Base-by-base conservation (phyloP, 345 rosid species). In the Capsella bursapastoris region DNA sequence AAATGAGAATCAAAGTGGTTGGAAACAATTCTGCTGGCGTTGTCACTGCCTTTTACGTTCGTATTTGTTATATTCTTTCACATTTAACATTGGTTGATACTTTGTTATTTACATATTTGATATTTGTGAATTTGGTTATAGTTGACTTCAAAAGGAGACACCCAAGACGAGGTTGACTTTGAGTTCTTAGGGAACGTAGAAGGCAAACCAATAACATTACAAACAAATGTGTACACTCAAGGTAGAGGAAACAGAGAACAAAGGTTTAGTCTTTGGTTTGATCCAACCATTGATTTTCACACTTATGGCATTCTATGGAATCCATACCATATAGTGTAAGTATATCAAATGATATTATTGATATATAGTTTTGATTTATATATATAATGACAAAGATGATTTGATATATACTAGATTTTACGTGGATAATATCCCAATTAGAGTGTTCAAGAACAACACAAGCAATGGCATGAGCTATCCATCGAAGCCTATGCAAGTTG, bases 141-240 rank as follows among this genome's bases (percentile, higher is more conserved):
- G 70, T 52, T 72, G 49, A 82, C 69, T 45, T 89, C 97, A 0
- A 53, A 72, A 1, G 82, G 77, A 4, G 28, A 74, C 10, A 47
- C 43, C 49, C 92, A 79, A 4, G 90, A 87, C 34, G 94, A 90
- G 74, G 47, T 87, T n/a, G 97, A 89, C 73, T 82, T 88, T 22
- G 92, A 90, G 78, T 90, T 90, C 70, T 53, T 86, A 12, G 97
- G 97, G 2, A 86, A 85, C 18, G 74, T 49, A 58, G 84, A 83
- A 84, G 89, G 86, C 15, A 78, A 83, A 60, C 86, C 90, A 18
- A 65, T 78, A 41, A 48, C 62, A 6, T 48, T 88, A 49, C 90
- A 90, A 25, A 90, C 92, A 53, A 88, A 88, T 48, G 87, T 88
- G 50, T 87, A 71, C 29, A 73, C 68, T 8, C 50, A 76, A 18